Conservation (phyloP, 1,284 basidiomycete species). For the Trametes hirsuta region DNA sequence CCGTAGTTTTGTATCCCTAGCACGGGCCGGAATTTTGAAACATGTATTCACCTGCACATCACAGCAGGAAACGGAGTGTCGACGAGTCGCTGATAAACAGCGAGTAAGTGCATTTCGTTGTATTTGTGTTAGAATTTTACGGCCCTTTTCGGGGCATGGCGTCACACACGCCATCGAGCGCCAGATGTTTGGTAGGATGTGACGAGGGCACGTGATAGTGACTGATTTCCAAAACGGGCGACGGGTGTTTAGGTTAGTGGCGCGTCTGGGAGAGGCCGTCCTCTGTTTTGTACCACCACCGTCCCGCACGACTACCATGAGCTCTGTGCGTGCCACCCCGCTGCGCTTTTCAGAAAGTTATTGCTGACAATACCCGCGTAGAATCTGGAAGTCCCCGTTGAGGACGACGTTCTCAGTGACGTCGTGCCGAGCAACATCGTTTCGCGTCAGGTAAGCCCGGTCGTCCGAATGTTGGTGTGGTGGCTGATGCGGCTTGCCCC, state of each 20-base stretch:
- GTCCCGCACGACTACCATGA: constrained; percentile 3
- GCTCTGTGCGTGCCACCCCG: constrained; percentile 4
- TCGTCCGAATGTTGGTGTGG: not conserved
- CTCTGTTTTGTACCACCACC: constrained; percentile 19
- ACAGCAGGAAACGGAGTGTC: too few relatives aligned
- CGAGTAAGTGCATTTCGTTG: too few relatives aligned
- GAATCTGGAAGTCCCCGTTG: constrained; percentile 39
- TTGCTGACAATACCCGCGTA: not conserved
- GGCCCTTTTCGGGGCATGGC: not conserved
- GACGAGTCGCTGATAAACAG: too few relatives aligned
- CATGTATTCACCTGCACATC: too few relatives aligned
- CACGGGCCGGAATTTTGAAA: not conserved
- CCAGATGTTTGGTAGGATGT: constrained; percentile 10
- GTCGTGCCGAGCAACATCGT: constrained; percentile 83
- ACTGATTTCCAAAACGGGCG: not conserved
- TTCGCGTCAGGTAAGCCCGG: constrained; percentile 66
- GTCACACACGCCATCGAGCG: not conserved
- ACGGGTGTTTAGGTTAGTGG: constrained; percentile 16
- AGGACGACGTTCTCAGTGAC: constrained; percentile 81
- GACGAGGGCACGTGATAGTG: constrained; percentile 18
- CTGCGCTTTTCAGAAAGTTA: not conserved
- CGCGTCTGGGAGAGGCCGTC: constrained; percentile 16
- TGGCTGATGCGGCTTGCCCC: constrained; percentile 8
- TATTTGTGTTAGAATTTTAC: not conserved
- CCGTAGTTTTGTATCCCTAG: not conserved